Percentiles rank a stretch among this genome's conserved stretches.
Evolutionary conservation across 129 eudicot genomes (phyloP).

Genomic region (Escallonia herrerae): DNA sequence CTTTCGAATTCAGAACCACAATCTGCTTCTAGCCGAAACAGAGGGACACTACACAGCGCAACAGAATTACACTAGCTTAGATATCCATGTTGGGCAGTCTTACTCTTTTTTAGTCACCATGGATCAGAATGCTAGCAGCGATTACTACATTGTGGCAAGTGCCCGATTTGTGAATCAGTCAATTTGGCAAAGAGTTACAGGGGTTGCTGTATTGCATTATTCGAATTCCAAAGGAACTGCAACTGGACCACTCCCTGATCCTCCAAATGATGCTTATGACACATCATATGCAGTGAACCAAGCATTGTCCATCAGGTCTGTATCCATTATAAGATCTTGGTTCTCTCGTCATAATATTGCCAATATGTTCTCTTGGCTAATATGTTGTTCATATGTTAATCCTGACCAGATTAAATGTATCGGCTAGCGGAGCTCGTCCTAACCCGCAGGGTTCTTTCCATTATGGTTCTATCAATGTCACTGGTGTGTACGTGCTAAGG

Average conservation of each 20-base stretch:
- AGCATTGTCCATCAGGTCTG: conserved; percentile 85
- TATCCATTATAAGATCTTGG: not conserved
- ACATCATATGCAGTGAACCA: conserved; percentile 69
- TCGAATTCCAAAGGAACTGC: conserved; percentile 81
- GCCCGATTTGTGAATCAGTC: conserved; percentile 86
- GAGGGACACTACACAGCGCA: conserved; percentile 87
- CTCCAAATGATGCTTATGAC: conserved; percentile 65
- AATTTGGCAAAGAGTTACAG: conserved; percentile 81
- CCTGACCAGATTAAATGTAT: conserved; percentile 56
- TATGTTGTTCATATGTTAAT: conserved; percentile 2
- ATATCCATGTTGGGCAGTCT: conserved; percentile 95
- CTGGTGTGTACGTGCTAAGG: conserved; percentile 48
- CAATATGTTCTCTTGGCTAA: not conserved
- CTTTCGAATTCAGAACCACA: conserved; percentile 79
- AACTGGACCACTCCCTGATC: conserved; percentile 88
- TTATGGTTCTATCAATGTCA: conserved; percentile 75
- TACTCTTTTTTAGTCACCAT: conserved; percentile 89
- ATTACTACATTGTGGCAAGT: conserved; percentile 95
- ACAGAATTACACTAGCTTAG: conserved; percentile 68
- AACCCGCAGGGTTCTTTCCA: conserved; percentile 98
- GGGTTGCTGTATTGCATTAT: conserved; percentile 83
- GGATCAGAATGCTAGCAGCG: conserved; percentile 96
- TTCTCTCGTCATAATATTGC: no score
- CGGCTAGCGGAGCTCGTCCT: conserved; percentile 99
- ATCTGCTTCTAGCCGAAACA: conserved; percentile 72